phyloP scores from a whole-genome alignment of 2,329 filamentous ascomycete species.

The Clathrospora elynae region DNA sequence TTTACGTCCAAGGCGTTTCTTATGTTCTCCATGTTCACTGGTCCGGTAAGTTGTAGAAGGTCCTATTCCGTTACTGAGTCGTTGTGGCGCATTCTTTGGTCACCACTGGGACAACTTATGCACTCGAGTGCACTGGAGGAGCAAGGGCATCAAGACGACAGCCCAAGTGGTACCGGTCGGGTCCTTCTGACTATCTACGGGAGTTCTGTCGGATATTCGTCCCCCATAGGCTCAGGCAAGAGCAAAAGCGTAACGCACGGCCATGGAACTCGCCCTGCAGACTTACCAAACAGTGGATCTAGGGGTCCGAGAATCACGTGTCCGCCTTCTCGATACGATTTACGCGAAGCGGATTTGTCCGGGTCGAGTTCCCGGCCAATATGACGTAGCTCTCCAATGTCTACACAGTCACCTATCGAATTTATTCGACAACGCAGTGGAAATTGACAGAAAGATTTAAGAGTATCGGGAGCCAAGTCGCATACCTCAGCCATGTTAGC shows the following conservation, averaged over 20 bases:
- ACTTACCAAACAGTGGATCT: background rate
- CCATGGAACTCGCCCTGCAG: no score
- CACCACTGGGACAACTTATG: background rate
- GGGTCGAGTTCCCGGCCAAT: slow-evolving; percentile 3
- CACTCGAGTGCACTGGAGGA: background rate
- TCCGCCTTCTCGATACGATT: slow-evolving; percentile 12
- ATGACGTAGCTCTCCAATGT: slow-evolving; percentile 5
- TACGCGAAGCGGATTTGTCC: slow-evolving; percentile 10
- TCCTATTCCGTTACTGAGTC: slow-evolving; percentile 21
- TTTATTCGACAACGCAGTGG: no score
- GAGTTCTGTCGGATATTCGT: background rate
- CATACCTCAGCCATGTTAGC: no score
- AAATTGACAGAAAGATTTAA: no score
- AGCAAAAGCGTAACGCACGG: no score
- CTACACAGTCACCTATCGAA: background rate
- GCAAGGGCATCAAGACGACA: background rate
- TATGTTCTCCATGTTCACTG: slow-evolving; percentile 3
- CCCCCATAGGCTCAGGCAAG: no score
- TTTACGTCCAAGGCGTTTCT: slow-evolving; percentile 52
- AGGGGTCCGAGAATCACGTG: no score
- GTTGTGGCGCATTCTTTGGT: slow-evolving; percentile 15
- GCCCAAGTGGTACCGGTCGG: background rate
- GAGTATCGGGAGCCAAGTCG: no score
- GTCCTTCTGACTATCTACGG: background rate
- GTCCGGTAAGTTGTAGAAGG: background rate